These are phyloP conservation scores for Codiaeum variegatum DNA, from an alignment of 441 rosid genomes.

Conservation along the genomic window DNA sequence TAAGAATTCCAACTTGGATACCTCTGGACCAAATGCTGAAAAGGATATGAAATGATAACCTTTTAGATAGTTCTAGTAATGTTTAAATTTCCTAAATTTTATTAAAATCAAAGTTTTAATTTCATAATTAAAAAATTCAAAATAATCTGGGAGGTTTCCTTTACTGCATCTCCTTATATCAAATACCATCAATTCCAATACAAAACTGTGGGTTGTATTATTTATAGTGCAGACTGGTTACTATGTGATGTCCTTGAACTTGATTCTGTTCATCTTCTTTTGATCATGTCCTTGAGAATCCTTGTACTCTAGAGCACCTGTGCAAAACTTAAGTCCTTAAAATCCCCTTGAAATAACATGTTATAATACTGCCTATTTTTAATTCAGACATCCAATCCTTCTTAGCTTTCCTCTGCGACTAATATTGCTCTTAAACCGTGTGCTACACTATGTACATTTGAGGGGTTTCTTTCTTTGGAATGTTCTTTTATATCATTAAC, in stretches of 20 bases:
- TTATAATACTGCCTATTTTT: not conserved
- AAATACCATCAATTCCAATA: not conserved
- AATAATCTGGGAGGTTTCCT: not conserved
- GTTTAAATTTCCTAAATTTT: not conserved
- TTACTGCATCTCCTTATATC: not conserved
- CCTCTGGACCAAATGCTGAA: not conserved
- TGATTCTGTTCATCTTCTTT: not conserved
- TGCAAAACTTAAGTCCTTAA: not conserved
- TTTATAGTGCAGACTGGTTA: not conserved
- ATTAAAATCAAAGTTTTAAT: not conserved
- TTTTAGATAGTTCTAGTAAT: not conserved
- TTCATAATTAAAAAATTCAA: not conserved
- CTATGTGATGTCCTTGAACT: not conserved
- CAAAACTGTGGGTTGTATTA: not conserved
- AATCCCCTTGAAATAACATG: not conserved
- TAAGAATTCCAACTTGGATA: too few species aligned
- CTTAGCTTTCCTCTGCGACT: not conserved
- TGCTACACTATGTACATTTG: not conserved
- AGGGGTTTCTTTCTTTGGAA: not conserved
- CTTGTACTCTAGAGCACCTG: not conserved
- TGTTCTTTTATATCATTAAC: not conserved
- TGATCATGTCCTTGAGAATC: not conserved
- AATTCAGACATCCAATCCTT: not conserved
- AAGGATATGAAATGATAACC: not conserved
- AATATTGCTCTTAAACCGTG: not conserved